Evolutionary conservation across 345 rosid species (phyloP), one percentile per base, ranked within the genome.

Genomic region (Pelargonium nanum): DNA sequence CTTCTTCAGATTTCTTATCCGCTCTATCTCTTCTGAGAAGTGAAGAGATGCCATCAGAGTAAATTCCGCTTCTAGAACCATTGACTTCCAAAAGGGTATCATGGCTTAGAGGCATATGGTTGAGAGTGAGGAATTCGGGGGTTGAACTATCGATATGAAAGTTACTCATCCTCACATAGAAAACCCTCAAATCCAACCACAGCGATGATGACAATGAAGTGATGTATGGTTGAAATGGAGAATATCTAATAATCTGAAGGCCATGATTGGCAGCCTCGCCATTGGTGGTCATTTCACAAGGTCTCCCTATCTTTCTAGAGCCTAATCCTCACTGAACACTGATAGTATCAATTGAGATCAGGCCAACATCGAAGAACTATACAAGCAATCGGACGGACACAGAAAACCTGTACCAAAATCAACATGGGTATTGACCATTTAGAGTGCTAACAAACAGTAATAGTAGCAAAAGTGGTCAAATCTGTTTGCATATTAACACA

Each of bases 181-280:
- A 89, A 62, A 93, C 97, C 75, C 91, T 89, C 73, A 89, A 71
- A 76, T 93, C 96, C 26, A 92, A 78, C 83, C 91, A 80, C 1
- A 84, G 67, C 2, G 68, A 75, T 7, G 81, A 60, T 26, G 76
- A 66, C 65, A 17, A 2, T 40, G 32, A 7, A 3, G 32, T 82
- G 64, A 71, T 26, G 62, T n/a, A 61, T 50, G 79, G 83, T 59
- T 82, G 77, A 69, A 78, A 78, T 44, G 83, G 83, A 21, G 85
- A 77, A 75, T 85, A 84, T 73, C 81, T 79, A 22, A 85, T 68
- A 60, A 83, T 79, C 74, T 83, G 89, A 62, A 70, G 87, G 62
- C 77, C 57, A 32, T 63, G 58, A 56, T 71, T 62, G 15, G 60
- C 62, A 24, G 71, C 72, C 68, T 66, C 80, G 58, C 71, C 86